Evolutionary conservation across 192 early-diverging fungal genomes (phyloP).

Genomic region (Radiomyces spectabilis): DNA sequence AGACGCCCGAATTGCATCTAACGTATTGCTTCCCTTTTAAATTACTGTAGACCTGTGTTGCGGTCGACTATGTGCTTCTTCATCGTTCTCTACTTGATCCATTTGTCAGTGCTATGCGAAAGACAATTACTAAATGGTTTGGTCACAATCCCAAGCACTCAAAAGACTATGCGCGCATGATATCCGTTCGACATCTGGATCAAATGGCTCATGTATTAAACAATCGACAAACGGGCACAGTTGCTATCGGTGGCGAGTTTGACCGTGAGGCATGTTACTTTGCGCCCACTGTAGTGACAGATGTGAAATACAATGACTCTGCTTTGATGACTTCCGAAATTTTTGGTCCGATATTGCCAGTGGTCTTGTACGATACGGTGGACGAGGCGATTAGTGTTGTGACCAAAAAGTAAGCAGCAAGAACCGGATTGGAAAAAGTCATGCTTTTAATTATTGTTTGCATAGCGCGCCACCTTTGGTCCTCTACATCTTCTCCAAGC

Average conservation of each 20-base stretch:
- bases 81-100: slow-evolving; percentile 33
- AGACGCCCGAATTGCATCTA: neutral
- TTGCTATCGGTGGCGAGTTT: slow-evolving; percentile 53
- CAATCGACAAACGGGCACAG: slow-evolving; percentile 33
- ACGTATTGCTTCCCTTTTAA: neutral
- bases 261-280: slow-evolving; percentile 64
- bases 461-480: slow-evolving; percentile 66
- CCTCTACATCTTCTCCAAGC: slow-evolving; percentile 66
- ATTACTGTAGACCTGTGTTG: slow-evolving; percentile 77
- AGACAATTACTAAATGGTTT: slow-evolving; percentile 30
- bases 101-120: slow-evolving; percentile 42
- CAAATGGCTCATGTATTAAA: slow-evolving; percentile 49
- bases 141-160: slow-evolving; percentile 31
- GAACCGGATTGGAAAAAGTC: neutral
- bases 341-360: slow-evolving; percentile 88
- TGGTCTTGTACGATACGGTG: slow-evolving; percentile 57
- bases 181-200: slow-evolving; percentile 54
- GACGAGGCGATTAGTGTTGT: slow-evolving; percentile 59
- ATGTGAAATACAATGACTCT: slow-evolving; percentile 50
- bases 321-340: slow-evolving; percentile 77
- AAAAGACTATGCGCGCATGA: slow-evolving; percentile 50
- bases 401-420: slow-evolving; percentile 30
- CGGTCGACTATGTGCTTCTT: slow-evolving; percentile 67
- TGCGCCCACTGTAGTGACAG: slow-evolving; percentile 74
- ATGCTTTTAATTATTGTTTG: neutral